phyloP scores from a whole-genome alignment of 1,139 yeast species.

The Eremothecium sinecaudum region DNA sequence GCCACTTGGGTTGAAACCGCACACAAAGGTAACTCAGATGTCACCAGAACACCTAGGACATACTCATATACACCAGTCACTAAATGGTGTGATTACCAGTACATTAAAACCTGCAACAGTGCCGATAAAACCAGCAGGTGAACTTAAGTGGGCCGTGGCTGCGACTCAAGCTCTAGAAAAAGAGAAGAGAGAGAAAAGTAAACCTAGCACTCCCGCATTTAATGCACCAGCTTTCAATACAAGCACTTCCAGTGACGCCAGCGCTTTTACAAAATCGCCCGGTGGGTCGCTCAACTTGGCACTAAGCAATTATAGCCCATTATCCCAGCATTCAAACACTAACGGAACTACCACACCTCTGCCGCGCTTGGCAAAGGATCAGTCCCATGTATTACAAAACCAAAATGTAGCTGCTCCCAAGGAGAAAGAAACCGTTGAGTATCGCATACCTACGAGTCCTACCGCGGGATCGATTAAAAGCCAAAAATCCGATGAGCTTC shows the following conservation, averaged over 20 bases:
- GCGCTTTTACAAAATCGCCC: slow-evolving; percentile 13
- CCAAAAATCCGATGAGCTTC: not conserved
- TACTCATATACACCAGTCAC: slow-evolving; percentile 28
- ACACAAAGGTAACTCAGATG: slow-evolving; percentile 1
- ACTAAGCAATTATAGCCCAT: not conserved
- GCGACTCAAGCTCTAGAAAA: slow-evolving; percentile 40
- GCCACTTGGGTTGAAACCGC: slow-evolving; percentile 13
- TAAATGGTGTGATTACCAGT: slow-evolving; percentile 30
- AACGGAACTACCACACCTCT: not conserved
- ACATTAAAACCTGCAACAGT: slow-evolving; percentile 60
- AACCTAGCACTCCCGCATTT: slow-evolving; percentile 12
- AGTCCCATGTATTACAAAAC: slow-evolving; percentile 6
- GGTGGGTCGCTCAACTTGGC: slow-evolving; percentile 8
- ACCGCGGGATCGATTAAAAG: not conserved
- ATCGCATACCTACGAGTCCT: not conserved
- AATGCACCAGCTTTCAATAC: slow-evolving; percentile 12
- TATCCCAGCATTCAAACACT: not conserved
- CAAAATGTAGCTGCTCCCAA: not conserved
- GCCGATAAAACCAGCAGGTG: slow-evolving; percentile 55
- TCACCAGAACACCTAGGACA: slow-evolving; percentile 15
- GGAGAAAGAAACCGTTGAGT: not conserved
- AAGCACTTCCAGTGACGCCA: slow-evolving; percentile 12
- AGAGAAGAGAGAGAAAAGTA: slow-evolving; percentile 14
- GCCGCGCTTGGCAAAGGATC: no score
- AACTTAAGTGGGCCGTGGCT: slow-evolving; percentile 64